Evolutionary conservation across 1,139 yeast genomes (phyloP), one percentile per base, ranked within the genome.

Genomic region (Diutina rugosa): DNA sequence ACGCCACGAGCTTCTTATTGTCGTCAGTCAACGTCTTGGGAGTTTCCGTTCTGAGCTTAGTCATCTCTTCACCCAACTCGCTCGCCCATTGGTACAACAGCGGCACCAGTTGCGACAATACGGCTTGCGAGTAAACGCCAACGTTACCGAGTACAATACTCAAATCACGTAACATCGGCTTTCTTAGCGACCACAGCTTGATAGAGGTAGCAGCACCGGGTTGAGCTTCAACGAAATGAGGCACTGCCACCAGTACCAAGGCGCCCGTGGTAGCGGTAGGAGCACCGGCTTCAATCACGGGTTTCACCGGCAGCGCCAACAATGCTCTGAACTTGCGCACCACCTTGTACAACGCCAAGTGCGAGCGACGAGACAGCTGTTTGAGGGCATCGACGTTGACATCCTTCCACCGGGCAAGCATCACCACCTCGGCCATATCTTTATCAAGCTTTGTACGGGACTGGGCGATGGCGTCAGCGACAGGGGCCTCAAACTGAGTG

Each of bases 351-450:
- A 95, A 81, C 63, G 78, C 83, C 61, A 84, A 81, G 66, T 95
- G 99, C 0, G 98, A 90, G 56, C 85, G 81, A 62, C 89, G 83
- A 4, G 99, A 93, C 71, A 97, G 89, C 69, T 91, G 97, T 63
- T 89, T 90, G 63, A 95, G 77, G 0, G 99, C 97, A 65, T 87
- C 95, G 55, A 90, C 83, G 64, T 95, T 95, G 12, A 91, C 93
- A 70, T 95, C 99, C 64, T 91, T 90, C 98, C 99, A 95, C 65
- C 97, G 88, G 1, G 98, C 97, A 38, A 95, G 75, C 55, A 90
- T 72, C 55, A 93, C 90, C 5, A 90, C 85, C 59, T 95, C 99
- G 52, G 82, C 77, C 30, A 93, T 80, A 57, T 90, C 93, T 65
- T 90, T 91, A 59, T 85, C 90, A 48, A 93, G 71, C 7, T 71